Evolutionary conservation across 441 rosid species (phyloP), one percentile per base, ranked within the genome.

Genomic region (Populus hybrid): DNA sequence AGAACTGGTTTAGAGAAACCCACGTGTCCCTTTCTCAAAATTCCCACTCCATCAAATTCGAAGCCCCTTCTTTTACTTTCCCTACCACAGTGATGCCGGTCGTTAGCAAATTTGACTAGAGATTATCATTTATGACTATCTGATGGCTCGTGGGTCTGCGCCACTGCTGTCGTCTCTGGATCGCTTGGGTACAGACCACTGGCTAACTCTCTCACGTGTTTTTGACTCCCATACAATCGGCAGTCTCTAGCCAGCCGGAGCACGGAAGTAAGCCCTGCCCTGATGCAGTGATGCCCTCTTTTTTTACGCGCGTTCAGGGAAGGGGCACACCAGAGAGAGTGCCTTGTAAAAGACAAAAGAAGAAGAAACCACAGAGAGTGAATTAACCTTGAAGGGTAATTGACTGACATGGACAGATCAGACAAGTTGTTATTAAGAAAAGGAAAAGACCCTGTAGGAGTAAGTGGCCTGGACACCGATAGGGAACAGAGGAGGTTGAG

Each of bases 21-120:
- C 79, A 71, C 83, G 79, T 77, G 79, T 34, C 50, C 7, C 2
- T 26, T 35, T 66, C 70, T 59, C 28, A 5, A 63, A 24, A 67
- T 19, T 24, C 23, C 21, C 18, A 4, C 6, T 7, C 4, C 0
- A 0, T n/a, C 7, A 18, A 9, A 53, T 53, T 53, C 61, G 2
- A 53, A 14, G 61, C 61, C 57, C 5, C 57, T 7, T 35, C 38
- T 35, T 35, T 30, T 35, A 5, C 38, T 35, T 35, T 5, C 38
- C 38, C 8, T 6, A 35, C 7, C 38, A 35, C 38, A 35, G 38
- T 35, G 6, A 7, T 5, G 38, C 8, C 8, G 6, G 6, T 6
- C 38, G 38, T 30, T 35, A 0, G 38, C 7, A 35, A 7, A 35
- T 35, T 35, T 35, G 38, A 35, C 38, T 1, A 7, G 38, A 5